Evolutionary conservation across 441 rosid genomes (phyloP).

Genomic region (Aleurites moluccanus): DNA sequence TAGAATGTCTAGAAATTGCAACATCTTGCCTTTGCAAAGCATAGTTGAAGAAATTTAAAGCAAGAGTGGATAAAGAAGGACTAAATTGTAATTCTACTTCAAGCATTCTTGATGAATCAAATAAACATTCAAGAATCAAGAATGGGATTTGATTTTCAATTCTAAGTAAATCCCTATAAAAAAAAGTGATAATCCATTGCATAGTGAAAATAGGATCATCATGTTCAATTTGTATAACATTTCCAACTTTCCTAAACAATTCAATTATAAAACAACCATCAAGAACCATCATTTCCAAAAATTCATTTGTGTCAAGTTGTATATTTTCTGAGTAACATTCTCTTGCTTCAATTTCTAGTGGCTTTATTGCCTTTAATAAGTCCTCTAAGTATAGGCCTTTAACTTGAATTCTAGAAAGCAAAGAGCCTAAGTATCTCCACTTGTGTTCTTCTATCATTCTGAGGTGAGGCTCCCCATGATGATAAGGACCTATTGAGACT

Average conservation of each 20-base stretch:
- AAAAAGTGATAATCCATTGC: slow-evolving; percentile 11
- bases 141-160: slow-evolving; percentile 24
- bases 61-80: neutral
- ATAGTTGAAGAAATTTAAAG: slow-evolving; percentile 10
- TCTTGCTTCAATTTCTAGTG: slow-evolving; percentile 26
- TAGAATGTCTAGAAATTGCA: neutral
- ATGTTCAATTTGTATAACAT: neutral
- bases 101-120: neutral
- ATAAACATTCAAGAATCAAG: slow-evolving; percentile 12
- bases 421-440: slow-evolving; percentile 32
- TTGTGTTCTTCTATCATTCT: slow-evolving; percentile 48
- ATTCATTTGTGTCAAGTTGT: neutral
- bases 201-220: slow-evolving; percentile 23
- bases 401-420: slow-evolving; percentile 22
- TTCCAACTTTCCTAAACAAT: slow-evolving; percentile 13
- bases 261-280: slow-evolving; percentile 25
- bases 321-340: slow-evolving; percentile 19
- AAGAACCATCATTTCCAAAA: slow-evolving; percentile 23
- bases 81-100: neutral
- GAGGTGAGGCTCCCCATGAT: slow-evolving; percentile 37
- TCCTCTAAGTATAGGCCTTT: slow-evolving; percentile 21
- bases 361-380: slow-evolving; percentile 28
- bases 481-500: slow-evolving; percentile 67
- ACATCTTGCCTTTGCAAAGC: neutral
- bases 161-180: slow-evolving; percentile 19